Conservation (phyloP, 306 rosid species). For the Ormosia semicastrata region DNA sequence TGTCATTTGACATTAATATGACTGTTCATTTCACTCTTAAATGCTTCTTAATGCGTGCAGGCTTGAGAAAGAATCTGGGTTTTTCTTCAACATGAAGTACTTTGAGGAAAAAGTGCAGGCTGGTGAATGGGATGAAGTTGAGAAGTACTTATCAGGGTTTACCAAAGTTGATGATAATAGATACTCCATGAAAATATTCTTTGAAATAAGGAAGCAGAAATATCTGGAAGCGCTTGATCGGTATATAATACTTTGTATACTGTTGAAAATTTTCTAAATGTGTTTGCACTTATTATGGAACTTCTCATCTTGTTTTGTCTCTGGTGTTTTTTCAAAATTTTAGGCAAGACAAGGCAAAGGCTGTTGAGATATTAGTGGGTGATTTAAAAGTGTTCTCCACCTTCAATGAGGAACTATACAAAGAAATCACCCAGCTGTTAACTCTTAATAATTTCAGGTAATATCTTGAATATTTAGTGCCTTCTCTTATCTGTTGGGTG, state of each 20-base stretch:
- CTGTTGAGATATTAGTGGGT: slow-evolving; percentile 71
- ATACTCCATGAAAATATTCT: slow-evolving; percentile 87
- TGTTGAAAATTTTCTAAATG: not conserved
- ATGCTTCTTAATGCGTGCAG: slow-evolving; percentile 34
- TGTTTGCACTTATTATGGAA: not conserved
- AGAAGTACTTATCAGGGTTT: slow-evolving; percentile 77
- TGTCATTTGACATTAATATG: not conserved
- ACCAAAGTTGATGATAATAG: slow-evolving; percentile 88
- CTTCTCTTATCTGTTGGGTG: not conserved
- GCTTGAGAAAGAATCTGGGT: slow-evolving; percentile 92
- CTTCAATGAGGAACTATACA: slow-evolving; percentile 76
- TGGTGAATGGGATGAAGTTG: slow-evolving; percentile 95
- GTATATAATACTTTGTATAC: slow-evolving; percentile 33
- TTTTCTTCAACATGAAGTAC: slow-evolving; percentile 85
- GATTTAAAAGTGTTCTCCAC: slow-evolving; percentile 79
- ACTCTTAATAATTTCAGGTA: slow-evolving; percentile 85
- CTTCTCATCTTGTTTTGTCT: slow-evolving; percentile 16
- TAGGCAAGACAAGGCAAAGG: slow-evolving; percentile 77
- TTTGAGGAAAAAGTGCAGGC: slow-evolving; percentile 88
- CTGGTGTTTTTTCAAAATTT: not conserved
- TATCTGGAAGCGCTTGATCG: slow-evolving; percentile 93
- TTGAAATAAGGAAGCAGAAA: slow-evolving; percentile 88
- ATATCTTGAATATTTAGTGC: slow-evolving; percentile 20
- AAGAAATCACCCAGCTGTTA: slow-evolving; percentile 84
- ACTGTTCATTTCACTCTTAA: not conserved